phyloP scores from a whole-genome alignment of 768 basidiomycete genomes.

The Psilocybe cubensis region DNA sequence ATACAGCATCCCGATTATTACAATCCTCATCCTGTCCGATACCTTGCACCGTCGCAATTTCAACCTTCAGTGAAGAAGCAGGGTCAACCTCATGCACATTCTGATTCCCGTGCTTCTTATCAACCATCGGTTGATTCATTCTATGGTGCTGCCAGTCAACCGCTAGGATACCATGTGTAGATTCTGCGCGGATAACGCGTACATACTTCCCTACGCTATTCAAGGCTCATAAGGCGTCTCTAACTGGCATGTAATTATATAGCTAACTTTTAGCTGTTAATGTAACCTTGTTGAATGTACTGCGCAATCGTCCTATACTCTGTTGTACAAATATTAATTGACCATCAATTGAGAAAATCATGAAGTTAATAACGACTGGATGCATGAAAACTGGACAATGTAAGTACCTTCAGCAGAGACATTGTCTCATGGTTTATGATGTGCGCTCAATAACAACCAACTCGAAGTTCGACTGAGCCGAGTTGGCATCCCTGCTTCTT shows the following conservation, averaged over 20 bases:
- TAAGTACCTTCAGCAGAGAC: too few relatives aligned
- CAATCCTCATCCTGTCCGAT: conserved; percentile 16
- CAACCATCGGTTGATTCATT: conserved; percentile 45
- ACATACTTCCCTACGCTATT: neutral
- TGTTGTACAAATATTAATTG: too few relatives aligned
- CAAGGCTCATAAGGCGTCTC: neutral
- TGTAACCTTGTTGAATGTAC: conserved; percentile 7
- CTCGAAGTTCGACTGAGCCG: too few relatives aligned
- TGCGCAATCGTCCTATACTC: too few relatives aligned
- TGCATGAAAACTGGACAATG: too few relatives aligned
- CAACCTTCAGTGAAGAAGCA: conserved; percentile 7
- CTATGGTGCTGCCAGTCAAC: conserved; percentile 33
- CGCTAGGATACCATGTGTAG: neutral
- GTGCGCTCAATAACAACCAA: too few relatives aligned
- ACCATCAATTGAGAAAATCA: too few relatives aligned
- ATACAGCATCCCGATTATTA: conserved; percentile 25
- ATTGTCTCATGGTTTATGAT: too few relatives aligned
- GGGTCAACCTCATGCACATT: neutral
- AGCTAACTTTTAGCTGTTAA: neutral
- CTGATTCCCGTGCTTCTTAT: conserved; percentile 26
- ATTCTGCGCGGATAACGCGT: neutral
- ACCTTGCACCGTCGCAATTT: conserved; percentile 20
- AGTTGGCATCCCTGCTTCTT: too few relatives aligned
- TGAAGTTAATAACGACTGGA: too few relatives aligned
- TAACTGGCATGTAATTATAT: neutral